Evolutionary conservation across 148 eudicot species (phyloP).

Genomic region (Vaccinium corymbosum): DNA sequence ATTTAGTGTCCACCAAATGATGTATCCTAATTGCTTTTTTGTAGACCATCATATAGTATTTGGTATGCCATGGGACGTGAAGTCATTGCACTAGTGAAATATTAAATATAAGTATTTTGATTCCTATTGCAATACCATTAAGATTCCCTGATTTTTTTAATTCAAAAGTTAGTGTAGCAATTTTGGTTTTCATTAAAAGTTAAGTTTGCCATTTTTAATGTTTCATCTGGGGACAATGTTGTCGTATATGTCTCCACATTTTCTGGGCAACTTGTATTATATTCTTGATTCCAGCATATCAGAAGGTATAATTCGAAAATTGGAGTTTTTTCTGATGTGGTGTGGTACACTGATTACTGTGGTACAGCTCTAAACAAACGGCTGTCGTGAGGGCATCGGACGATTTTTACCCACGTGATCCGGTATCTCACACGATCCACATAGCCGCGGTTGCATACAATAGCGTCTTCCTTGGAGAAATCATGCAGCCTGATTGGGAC

Average conservation of each 20-base stretch:
- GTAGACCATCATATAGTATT: too few species aligned
- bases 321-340: constrained; percentile 14
- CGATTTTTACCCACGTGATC: constrained; percentile 85
- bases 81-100: too few species aligned
- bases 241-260: background rate
- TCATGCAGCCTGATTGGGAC: constrained; percentile 95
- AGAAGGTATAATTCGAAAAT: background rate
- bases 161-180: too few species aligned
- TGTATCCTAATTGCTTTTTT: too few species aligned
- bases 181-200: background rate
- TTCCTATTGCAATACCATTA: too few species aligned
- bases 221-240: too few species aligned
- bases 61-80: too few species aligned
- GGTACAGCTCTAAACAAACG: constrained; percentile 66
- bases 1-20: too few species aligned
- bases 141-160: too few species aligned
- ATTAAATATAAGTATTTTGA: too few species aligned
- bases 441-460: constrained; percentile 86
- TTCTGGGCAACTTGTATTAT: too few species aligned
- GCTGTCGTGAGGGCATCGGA: constrained; percentile 90
- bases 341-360: constrained; percentile 6
- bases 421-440: constrained; percentile 85
- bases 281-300: too few species aligned
- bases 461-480: constrained; percentile 80
- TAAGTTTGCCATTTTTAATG: background rate